Percentiles rank a stretch among this genome's conserved stretches.
phyloP scores from a whole-genome alignment of 345 rosid species.

The Microthlaspi erraticum region DNA sequence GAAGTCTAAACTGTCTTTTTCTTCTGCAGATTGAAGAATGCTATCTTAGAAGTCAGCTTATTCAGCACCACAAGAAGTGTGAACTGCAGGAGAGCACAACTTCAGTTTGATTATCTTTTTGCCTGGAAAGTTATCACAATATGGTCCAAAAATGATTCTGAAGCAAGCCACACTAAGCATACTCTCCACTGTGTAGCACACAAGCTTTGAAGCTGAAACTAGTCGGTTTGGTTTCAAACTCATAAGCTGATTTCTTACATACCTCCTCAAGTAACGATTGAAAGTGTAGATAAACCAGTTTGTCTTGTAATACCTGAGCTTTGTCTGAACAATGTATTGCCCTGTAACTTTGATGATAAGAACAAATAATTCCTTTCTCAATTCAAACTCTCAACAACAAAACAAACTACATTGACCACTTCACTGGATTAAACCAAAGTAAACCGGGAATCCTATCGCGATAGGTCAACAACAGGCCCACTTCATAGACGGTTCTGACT shows the following conservation, averaged over 20 bases:
- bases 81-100: not conserved
- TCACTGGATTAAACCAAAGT: too few species aligned
- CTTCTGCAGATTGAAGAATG: slow-evolving; percentile 74
- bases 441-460: too few species aligned
- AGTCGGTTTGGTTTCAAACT: slow-evolving; percentile 16
- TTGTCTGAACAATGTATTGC: not conserved
- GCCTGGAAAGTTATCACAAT: not conserved
- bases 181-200: not conserved
- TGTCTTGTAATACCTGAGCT: slow-evolving; percentile 23
- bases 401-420: not conserved
- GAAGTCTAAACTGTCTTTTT: not conserved
- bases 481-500: too few species aligned
- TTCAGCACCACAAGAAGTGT: slow-evolving; percentile 52
- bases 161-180: slow-evolving; percentile 11
- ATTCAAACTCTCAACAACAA: not conserved
- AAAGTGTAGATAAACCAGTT: slow-evolving; percentile 10
- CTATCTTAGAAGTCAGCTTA: slow-evolving; percentile 65
- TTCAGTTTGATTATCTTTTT: not conserved
- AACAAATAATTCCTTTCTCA: not conserved
- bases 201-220: not conserved
- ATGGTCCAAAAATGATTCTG: not conserved
- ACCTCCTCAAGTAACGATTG: not conserved
- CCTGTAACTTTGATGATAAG: too few species aligned
- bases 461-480: not conserved
- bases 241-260: not conserved